Conservation (phyloP, 495 filamentous ascomycete genomes). For the Rhypophila decipiens region DNA sequence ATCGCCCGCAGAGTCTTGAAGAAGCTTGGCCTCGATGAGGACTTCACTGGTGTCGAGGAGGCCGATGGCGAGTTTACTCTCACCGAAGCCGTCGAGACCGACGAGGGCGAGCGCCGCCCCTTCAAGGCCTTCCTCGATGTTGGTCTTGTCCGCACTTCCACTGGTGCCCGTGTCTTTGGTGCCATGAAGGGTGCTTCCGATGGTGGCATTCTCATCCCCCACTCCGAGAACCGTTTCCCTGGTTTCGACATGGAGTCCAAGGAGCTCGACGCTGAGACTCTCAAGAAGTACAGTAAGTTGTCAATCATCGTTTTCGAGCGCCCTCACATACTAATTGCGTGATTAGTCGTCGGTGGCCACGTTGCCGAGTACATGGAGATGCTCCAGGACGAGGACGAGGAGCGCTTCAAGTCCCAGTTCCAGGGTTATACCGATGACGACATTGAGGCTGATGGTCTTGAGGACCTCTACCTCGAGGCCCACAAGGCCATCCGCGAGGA, state of each 20-base stretch:
- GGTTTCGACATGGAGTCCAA: slow-evolving; percentile 94
- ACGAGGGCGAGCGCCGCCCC: slow-evolving; percentile 82
- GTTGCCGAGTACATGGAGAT: slow-evolving; percentile 99
- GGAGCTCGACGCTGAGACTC: slow-evolving; percentile 91
- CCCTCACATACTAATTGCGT: too few species aligned
- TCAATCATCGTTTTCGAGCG: too few species aligned
- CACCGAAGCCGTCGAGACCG: slow-evolving; percentile 82
- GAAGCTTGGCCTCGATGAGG: slow-evolving; percentile 90
- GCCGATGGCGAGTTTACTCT: slow-evolving; percentile 87
- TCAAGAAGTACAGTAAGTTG: slow-evolving; percentile 99
- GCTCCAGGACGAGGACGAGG: slow-evolving; percentile 98
- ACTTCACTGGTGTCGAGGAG: slow-evolving; percentile 92
- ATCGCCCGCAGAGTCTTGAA: slow-evolving; percentile 91
- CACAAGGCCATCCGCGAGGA: slow-evolving; percentile 97
- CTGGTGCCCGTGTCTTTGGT: slow-evolving; percentile 96
- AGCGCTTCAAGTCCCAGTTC: slow-evolving; percentile 98
- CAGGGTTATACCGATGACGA: slow-evolving; percentile 93
- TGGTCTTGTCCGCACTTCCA: slow-evolving; percentile 92
- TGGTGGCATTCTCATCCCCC: slow-evolving; percentile 92
- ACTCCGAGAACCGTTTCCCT: slow-evolving; percentile 99
- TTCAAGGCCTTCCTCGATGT: slow-evolving; percentile 99
- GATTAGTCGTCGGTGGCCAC: slow-evolving; percentile 95
- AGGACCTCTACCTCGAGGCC: slow-evolving; percentile 92
- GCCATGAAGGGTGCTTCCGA: slow-evolving; percentile 99
- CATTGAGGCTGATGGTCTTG: slow-evolving; percentile 90